phyloP scores from a whole-genome alignment of 2,329 filamentous ascomycete genomes.

The Colletotrichum shisoi region DNA sequence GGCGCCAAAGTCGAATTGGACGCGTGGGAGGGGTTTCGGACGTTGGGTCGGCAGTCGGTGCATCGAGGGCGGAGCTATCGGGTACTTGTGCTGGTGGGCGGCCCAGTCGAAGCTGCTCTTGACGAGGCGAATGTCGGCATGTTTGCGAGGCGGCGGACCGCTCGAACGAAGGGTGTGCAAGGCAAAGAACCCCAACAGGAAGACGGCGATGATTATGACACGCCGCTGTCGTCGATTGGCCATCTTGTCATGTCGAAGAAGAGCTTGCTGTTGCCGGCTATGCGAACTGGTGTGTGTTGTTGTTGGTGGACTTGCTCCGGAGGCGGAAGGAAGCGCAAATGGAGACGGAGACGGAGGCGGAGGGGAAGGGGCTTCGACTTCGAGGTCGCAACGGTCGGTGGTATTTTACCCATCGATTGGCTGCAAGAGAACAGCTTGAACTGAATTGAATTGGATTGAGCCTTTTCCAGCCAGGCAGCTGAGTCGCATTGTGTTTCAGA shows the following conservation, averaged over 20 bases:
- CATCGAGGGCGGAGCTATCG: constrained; percentile 32
- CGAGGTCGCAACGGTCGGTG: neutral
- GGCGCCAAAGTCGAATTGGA: constrained; percentile 34
- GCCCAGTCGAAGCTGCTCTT: constrained; percentile 39
- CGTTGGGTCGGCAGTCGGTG: constrained; percentile 26
- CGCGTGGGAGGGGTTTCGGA: constrained; percentile 25
- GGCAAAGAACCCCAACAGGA: constrained; percentile 27
- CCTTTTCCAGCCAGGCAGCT: neutral
- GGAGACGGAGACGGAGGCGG: too few relatives aligned
- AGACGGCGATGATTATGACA: constrained; percentile 29
- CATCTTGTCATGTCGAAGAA: constrained; percentile 33
- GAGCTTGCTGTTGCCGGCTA: neutral
- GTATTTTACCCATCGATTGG: neutral
- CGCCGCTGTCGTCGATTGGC: constrained; percentile 39
- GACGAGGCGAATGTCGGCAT: constrained; percentile 26
- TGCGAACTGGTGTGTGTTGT: neutral
- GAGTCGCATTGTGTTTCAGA: constrained; percentile 19
- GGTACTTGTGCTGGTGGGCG: constrained; percentile 29
- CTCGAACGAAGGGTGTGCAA: constrained; percentile 15
- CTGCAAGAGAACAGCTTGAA: neutral
- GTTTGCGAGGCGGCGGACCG: constrained; percentile 11
- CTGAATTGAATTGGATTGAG: neutral
- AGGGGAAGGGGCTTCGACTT: neutral
- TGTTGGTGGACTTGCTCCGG: neutral
- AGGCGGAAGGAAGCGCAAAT: neutral